Conservation (phyloP, 2,329 filamentous ascomycete genomes). For the Cladobotryum mycophilum region DNA sequence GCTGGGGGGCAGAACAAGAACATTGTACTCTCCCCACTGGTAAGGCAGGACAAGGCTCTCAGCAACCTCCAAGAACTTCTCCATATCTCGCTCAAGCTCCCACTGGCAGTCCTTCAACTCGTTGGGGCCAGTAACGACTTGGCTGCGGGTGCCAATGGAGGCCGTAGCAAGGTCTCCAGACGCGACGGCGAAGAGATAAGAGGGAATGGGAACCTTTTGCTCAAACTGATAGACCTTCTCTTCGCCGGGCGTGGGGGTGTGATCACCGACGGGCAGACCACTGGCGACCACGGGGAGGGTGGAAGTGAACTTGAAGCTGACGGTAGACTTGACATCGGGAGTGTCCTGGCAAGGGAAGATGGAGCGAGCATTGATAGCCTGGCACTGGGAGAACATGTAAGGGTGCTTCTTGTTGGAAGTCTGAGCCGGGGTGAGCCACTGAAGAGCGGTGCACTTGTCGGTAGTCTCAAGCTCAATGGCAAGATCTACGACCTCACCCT, state of each 20-base stretch:
- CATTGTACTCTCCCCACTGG: conserved; percentile 91
- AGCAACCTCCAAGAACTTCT: conserved; percentile 82
- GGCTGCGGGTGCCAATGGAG: conserved; percentile 77
- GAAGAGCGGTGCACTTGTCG: conserved; percentile 79
- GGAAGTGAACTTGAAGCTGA: conserved; percentile 81
- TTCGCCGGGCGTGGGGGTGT: conserved; percentile 37
- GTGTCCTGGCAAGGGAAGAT: conserved; percentile 97
- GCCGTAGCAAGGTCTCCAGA: conserved; percentile 78
- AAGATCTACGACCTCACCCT: conserved; percentile 47
- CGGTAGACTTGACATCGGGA: conserved; percentile 93
- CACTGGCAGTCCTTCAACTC: conserved; percentile 78
- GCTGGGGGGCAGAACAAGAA: conserved; percentile 80
- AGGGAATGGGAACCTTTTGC: conserved; percentile 87
- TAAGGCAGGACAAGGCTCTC: conserved; percentile 82
- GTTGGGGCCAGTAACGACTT: conserved; percentile 82
- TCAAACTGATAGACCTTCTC: conserved; percentile 74
- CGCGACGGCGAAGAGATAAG: conserved; percentile 91
- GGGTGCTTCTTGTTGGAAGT: conserved; percentile 94
- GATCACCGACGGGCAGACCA: conserved; percentile 55
- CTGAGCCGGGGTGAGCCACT: conserved; percentile 91
- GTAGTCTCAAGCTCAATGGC: conserved; percentile 75
- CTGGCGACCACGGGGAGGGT: conserved; percentile 87
- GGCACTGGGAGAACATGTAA: conserved; percentile 97
- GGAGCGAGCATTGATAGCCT: conserved; percentile 90
- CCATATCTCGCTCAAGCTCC: conserved; percentile 87